Evolutionary conservation across 495 filamentous ascomycete genomes (phyloP).

Genomic region (Penicillium coprophilum): DNA sequence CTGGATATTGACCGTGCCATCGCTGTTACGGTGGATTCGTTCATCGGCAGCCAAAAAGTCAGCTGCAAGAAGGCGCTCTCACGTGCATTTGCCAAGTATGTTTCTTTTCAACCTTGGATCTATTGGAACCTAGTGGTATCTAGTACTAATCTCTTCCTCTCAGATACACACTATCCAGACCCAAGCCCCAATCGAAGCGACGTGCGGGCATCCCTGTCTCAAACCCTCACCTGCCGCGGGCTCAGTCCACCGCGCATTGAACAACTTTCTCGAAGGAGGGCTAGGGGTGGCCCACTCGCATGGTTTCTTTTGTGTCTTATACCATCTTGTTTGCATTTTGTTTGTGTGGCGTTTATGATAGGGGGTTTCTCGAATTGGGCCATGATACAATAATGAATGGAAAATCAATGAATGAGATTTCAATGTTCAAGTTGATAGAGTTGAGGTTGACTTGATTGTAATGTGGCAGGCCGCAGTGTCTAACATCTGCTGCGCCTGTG

Average conservation of each 20-base stretch:
- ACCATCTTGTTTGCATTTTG: slow-evolving; percentile 33
- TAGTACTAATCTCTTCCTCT: slow-evolving; percentile 19
- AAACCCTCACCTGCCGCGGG: slow-evolving; percentile 29
- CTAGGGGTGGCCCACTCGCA: slow-evolving; percentile 3
- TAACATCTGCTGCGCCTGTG: too few relatives aligned
- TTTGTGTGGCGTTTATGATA: slow-evolving; percentile 20
- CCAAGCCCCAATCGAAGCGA: slow-evolving; percentile 47
- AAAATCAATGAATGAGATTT: slow-evolving; percentile 7
- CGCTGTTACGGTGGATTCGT: slow-evolving; percentile 92
- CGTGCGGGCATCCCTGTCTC: slow-evolving; percentile 43
- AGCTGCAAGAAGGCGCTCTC: slow-evolving; percentile 97
- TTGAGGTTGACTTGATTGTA: background rate
- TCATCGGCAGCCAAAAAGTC: slow-evolving; percentile 95
- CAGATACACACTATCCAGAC: slow-evolving; percentile 49
- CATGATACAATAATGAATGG: slow-evolving; percentile 31
- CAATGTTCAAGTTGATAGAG: background rate
- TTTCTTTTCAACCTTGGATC: slow-evolving; percentile 8
- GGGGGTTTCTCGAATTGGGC: slow-evolving; percentile 9
- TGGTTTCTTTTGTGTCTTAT: slow-evolving; percentile 25
- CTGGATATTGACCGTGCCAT: slow-evolving; percentile 97
- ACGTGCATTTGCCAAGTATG: slow-evolving; percentile 95
- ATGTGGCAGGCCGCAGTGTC: background rate
- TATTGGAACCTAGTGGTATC: too few relatives aligned
- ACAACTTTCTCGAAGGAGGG: background rate
- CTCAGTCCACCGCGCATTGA: slow-evolving; percentile 19